Evolutionary conservation across 2,329 filamentous ascomycete species (phyloP), one percentile per base, ranked within the genome.

Genomic region (Chrysoporthe deuterocubensis): DNA sequence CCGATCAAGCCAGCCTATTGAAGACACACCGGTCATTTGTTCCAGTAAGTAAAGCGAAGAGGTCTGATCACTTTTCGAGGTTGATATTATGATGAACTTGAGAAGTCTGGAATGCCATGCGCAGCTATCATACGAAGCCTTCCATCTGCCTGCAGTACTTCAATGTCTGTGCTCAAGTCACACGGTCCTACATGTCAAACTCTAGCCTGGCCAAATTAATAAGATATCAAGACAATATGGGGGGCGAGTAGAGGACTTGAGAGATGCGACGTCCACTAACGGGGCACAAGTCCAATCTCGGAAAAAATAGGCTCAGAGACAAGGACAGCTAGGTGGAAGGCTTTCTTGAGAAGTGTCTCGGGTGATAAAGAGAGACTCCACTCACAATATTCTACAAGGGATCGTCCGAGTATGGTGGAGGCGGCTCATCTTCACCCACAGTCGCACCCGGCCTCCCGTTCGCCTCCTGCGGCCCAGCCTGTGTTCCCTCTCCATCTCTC

Each of bases 381-480:
- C 64, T 66, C 50, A 56, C 59, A 43, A 21, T 11, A 64, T 56
- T 58, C 69, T 71, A 76, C 66, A 80, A 74, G 61, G 78, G 77
- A 56, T 78, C 74, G 59, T 80, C 78, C 67, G 76, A 77, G 67
- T 80, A 82, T 3, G 78, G 76, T 3, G 77, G 78, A 34, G 78
- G 78, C 13, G 78, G 75, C 34, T 75, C 75, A 26, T 75, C 73
- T 14, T 75, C 73, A 42, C 57, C 67, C 18, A 64, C 66, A 13
- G 69, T 56, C 43, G 43, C 69, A 60, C 76, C 71, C 52, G 54
- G 48, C n/a, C 52, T 58, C 14, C 42, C 66, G 59, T 59, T 66
- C 62, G 59, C 60, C 62, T 68, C 66, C 54, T 65, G 56, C 21
- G 59, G 63, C 32, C 50, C 60, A 44, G 62, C 32, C 34, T 58